These are phyloP conservation scores for Prunella vulgaris DNA, from an alignment of 257 asterid genomes.

Conservation along the genomic window DNA sequence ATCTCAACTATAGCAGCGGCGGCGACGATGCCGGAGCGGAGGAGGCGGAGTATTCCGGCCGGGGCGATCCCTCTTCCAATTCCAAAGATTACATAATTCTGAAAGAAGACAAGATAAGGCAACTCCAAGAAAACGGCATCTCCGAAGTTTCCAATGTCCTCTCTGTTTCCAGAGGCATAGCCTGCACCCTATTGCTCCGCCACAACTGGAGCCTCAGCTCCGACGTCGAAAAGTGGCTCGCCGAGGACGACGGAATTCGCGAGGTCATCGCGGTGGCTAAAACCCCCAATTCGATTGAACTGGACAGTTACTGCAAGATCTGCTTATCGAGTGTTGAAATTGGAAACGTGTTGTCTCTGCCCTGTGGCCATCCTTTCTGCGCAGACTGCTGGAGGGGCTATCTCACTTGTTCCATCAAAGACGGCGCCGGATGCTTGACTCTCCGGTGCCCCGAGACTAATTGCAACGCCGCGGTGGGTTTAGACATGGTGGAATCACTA, in stretches of 20 bases:
- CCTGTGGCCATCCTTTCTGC: constrained; percentile 34
- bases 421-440: constrained; percentile 33
- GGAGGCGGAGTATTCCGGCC: too few species aligned
- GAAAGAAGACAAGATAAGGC: not conserved
- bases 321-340: constrained; percentile 6
- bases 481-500: constrained; percentile 21
- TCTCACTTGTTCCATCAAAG: constrained; percentile 11
- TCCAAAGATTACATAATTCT: constrained; percentile 16
- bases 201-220: constrained; percentile 27
- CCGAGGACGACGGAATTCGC: constrained; percentile 23
- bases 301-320: not conserved
- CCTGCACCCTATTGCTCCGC: constrained; percentile 18
- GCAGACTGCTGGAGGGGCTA: constrained; percentile 19
- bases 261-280: constrained; percentile 13
- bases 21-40: not conserved
- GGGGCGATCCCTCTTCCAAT: not conserved
- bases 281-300: not conserved
- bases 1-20: not conserved
- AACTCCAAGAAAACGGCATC: constrained; percentile 15
- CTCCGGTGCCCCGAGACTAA: constrained; percentile 34
- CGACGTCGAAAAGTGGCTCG: constrained; percentile 42
- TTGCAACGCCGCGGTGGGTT: not conserved
- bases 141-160: constrained; percentile 4
- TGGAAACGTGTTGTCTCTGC: not conserved
- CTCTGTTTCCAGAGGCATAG: constrained; percentile 8